phyloP scores from a whole-genome alignment of 2,329 filamentous ascomycete species.

The Emergomyces africanus region DNA sequence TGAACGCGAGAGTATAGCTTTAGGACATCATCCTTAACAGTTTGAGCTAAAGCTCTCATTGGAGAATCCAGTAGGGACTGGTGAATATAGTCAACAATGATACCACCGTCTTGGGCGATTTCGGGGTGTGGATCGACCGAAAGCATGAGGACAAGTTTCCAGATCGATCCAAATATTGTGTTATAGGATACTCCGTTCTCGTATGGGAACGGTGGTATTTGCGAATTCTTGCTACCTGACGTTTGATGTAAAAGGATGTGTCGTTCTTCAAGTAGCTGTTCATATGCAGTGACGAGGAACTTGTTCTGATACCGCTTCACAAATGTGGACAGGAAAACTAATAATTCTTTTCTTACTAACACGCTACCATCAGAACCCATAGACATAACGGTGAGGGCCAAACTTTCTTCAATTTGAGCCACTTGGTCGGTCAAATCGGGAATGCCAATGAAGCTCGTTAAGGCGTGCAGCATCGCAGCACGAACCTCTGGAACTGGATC shows the following conservation, averaged over 20 bases:
- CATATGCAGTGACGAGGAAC: constrained; percentile 81
- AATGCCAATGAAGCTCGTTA: constrained; percentile 90
- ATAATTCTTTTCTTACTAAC: constrained; percentile 81
- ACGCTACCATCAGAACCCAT: constrained; percentile 92
- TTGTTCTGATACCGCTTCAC: constrained; percentile 83
- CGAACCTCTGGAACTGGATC: constrained; percentile 88
- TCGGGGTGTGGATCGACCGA: constrained; percentile 92
- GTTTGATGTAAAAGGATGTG: constrained; percentile 47
- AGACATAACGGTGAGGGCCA: constrained; percentile 77
- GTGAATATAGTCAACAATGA: constrained; percentile 80
- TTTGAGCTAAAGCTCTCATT: constrained; percentile 56
- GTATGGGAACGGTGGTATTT: constrained; percentile 13
- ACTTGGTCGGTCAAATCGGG: constrained; percentile 86
- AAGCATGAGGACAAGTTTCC: constrained; percentile 84
- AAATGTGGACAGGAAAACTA: constrained; percentile 89
- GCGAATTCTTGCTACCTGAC: constrained; percentile 15
- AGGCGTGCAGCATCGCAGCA: constrained; percentile 81
- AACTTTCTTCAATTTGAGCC: constrained; percentile 76
- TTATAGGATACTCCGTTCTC: constrained; percentile 59
- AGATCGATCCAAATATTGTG: constrained; percentile 83
- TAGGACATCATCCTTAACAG: constrained; percentile 54
- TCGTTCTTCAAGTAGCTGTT: constrained; percentile 76
- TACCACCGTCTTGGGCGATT: constrained; percentile 69
- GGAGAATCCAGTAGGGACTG: constrained; percentile 64
- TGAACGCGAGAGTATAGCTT: constrained; percentile 21